A percentile compares a stretch with the other conserved stretches of the same genome.
phyloP scores from a whole-genome alignment of 148 eudicot genomes.

The Spergularia marina region DNA sequence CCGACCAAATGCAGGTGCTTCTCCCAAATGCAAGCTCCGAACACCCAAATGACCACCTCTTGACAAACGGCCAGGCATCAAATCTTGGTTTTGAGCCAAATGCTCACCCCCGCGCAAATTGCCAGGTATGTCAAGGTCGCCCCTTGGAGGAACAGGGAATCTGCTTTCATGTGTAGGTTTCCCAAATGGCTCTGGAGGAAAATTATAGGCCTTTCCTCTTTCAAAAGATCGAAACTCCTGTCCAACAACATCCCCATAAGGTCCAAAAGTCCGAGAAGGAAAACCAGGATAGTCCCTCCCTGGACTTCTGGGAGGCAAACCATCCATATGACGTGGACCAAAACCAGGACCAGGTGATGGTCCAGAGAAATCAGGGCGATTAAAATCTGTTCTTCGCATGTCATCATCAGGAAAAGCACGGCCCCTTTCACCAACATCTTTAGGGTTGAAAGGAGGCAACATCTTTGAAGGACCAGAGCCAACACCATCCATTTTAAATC shows the following conservation, averaged over 20 bases:
- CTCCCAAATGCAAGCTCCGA: slow-evolving; percentile 41
- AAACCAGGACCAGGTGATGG: slow-evolving; percentile 54
- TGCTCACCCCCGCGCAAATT: slow-evolving; percentile 39
- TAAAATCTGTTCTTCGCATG: slow-evolving; percentile 38
- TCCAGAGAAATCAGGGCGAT: slow-evolving; percentile 46
- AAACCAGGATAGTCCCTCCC: slow-evolving; percentile 52
- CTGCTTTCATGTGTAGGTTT: slow-evolving; percentile 46
- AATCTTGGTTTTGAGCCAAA: slow-evolving; percentile 35
- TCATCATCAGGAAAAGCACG: slow-evolving; percentile 38
- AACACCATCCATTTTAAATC: slow-evolving; percentile 37
- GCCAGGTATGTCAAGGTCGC: slow-evolving; percentile 51
- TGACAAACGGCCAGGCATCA: slow-evolving; percentile 37
- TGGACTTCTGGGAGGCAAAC: slow-evolving; percentile 57
- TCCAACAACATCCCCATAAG: slow-evolving; percentile 45
- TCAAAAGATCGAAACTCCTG: slow-evolving; percentile 46
- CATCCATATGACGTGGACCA: slow-evolving; percentile 55
- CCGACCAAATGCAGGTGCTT: slow-evolving; percentile 47
- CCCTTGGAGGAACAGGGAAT: slow-evolving; percentile 52
- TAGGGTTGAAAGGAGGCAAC: slow-evolving; percentile 43
- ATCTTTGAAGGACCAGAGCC: slow-evolving; percentile 43
- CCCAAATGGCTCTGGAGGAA: slow-evolving; percentile 45
- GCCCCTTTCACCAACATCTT: slow-evolving; percentile 39
- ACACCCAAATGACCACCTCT: slow-evolving; percentile 58
- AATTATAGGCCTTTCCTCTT: slow-evolving; percentile 41
- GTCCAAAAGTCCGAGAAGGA: slow-evolving; percentile 49